These are phyloP conservation scores for Sporodiniella umbellata DNA, from an alignment of 371 early-diverging fungal species.

Conservation along the genomic window DNA sequence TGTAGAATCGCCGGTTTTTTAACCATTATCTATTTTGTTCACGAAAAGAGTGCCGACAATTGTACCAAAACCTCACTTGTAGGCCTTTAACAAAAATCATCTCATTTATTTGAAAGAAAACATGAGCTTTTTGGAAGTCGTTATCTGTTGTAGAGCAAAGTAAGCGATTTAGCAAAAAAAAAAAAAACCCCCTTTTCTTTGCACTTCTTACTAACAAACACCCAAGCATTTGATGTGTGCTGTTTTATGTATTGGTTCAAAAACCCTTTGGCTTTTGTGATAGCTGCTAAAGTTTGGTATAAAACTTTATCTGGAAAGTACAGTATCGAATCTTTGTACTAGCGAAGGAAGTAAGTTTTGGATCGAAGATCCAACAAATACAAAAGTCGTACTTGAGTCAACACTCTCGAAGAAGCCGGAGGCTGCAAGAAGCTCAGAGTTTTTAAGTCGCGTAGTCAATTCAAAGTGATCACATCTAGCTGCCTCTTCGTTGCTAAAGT, in stretches of 20 bases:
- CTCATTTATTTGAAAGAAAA: too few species aligned
- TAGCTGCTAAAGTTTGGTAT: neutral
- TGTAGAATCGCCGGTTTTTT: too few species aligned
- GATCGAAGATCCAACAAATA: slow-evolving; percentile 4
- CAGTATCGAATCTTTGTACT: neutral
- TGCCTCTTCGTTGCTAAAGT: too few species aligned
- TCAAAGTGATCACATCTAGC: slow-evolving; percentile 1
- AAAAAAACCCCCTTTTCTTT: slow-evolving; percentile 5
- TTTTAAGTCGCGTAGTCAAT: neutral
- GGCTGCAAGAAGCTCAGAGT: neutral
- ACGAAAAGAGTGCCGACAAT: too few species aligned
- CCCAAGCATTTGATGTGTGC: slow-evolving; percentile 6
- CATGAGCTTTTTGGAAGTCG: neutral
- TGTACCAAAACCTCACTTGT: too few species aligned
- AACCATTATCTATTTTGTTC: too few species aligned
- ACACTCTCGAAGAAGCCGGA: neutral
- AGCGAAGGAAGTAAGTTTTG: neutral
- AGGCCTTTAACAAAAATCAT: too few species aligned
- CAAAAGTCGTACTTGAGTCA: neutral
- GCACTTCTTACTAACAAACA: slow-evolving; percentile 5
- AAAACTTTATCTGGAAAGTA: slow-evolving; percentile 2
- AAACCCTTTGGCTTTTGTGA: slow-evolving; percentile 1
- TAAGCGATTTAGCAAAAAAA: slow-evolving; percentile 1
- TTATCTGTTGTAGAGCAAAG: slow-evolving; percentile 2
- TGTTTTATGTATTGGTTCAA: slow-evolving; percentile 6